Conservation (phyloP, 495 filamentous ascomycete species). For the Penicillium crystallinum region DNA sequence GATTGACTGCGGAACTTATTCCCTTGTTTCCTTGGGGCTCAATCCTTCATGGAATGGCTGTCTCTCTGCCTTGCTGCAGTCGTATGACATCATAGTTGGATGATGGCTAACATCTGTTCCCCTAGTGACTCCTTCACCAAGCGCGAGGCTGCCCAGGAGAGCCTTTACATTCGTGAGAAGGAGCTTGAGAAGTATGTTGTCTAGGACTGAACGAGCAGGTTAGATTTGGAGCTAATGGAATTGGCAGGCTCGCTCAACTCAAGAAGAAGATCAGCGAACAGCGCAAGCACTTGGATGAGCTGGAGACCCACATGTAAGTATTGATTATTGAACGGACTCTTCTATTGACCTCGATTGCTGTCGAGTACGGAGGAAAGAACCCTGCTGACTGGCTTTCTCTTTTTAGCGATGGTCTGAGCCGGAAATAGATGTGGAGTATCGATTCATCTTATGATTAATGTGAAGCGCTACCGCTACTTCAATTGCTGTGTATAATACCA, state of each 20-base stretch:
- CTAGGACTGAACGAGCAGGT: not conserved
- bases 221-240: not conserved
- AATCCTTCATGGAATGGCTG: not conserved
- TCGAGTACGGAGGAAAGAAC: not conserved
- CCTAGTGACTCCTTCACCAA: slow-evolving; percentile 81
- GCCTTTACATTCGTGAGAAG: slow-evolving; percentile 72
- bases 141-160: slow-evolving; percentile 84
- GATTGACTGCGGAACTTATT: not conserved
- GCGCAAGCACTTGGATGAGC: slow-evolving; percentile 73
- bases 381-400: not conserved
- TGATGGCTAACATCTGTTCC: slow-evolving; percentile 6
- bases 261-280: slow-evolving; percentile 75
- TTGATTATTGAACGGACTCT: not conserved
- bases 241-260: slow-evolving; percentile 52
- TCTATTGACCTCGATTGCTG: not conserved
- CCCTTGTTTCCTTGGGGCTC: not conserved
- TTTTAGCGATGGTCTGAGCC: slow-evolving; percentile 2
- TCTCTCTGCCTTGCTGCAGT: not conserved
- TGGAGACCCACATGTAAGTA: slow-evolving; percentile 78
- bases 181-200: slow-evolving; percentile 72
- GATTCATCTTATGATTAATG: not conserved
- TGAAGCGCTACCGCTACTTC: not conserved
- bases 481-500: slow-evolving; percentile 3
- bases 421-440: not conserved
- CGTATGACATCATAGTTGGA: slow-evolving; percentile 15